Conservation (phyloP, 2,329 filamentous ascomycete species). For the Tricladium varicosporioides region DNA sequence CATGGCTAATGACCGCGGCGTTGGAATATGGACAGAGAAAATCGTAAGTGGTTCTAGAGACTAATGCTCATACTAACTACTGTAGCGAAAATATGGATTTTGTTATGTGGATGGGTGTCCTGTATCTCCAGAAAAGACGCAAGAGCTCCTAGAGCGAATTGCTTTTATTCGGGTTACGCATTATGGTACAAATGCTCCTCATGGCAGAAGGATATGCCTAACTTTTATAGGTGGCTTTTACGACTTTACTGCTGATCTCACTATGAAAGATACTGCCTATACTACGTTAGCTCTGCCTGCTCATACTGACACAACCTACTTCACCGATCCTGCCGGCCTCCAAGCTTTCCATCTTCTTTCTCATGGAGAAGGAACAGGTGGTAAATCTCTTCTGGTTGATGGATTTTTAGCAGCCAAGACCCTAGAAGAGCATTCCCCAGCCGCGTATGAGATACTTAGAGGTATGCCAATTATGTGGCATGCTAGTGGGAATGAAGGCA, state of each 20-base stretch:
- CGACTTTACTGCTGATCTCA: slow-evolving; percentile 87
- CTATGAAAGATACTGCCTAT: slow-evolving; percentile 87
- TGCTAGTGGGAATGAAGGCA: slow-evolving; percentile 81
- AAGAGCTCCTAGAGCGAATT: slow-evolving; percentile 75
- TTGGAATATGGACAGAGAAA: slow-evolving; percentile 60
- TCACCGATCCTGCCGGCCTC: slow-evolving; percentile 85
- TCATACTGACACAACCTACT: slow-evolving; percentile 96
- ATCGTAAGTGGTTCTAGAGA: slow-evolving; percentile 49
- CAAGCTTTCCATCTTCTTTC: slow-evolving; percentile 92
- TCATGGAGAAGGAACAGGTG: slow-evolving; percentile 68
- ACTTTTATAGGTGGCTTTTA: slow-evolving; percentile 59
- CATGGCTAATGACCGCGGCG: slow-evolving; percentile 52
- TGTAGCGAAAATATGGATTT: slow-evolving; percentile 68
- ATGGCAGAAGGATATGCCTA: slow-evolving; percentile 1
- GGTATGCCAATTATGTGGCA: slow-evolving; percentile 67
- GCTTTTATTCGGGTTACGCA: slow-evolving; percentile 87
- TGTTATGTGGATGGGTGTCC: slow-evolving; percentile 74
- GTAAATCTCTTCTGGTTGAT: slow-evolving; percentile 80
- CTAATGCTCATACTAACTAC: slow-evolving; percentile 15
- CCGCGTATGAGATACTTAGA: slow-evolving; percentile 57
- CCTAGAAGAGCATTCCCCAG: slow-evolving; percentile 52
- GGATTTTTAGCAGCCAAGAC: slow-evolving; percentile 71
- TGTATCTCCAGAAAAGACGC: slow-evolving; percentile 65
- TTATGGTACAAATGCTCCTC: slow-evolving; percentile 59
- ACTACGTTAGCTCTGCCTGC: slow-evolving; percentile 78